Evolutionary conservation across 495 filamentous ascomycete species (phyloP).

Genomic region (Talaromyces proteolyticus): DNA sequence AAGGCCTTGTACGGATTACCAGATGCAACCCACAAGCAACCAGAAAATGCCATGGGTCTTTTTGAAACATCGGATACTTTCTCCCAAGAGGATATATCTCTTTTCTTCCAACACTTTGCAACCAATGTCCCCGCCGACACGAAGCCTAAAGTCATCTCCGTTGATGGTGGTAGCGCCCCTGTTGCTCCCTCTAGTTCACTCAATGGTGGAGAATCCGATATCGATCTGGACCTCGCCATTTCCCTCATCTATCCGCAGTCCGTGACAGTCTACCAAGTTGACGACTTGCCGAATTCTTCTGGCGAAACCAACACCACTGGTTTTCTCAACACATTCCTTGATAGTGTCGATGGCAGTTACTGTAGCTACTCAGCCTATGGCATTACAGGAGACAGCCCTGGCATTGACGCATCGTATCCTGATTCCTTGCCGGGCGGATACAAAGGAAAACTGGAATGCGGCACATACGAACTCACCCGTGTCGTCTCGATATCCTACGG

Average conservation of each 20-base stretch:
- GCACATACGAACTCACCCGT: not conserved
- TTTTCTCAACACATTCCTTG: conserved; percentile 43
- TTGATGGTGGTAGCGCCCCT: conserved; percentile 36
- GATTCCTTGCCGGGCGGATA: not conserved
- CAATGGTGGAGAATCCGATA: conserved; percentile 37
- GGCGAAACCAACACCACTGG: conserved; percentile 28
- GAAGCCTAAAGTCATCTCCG: conserved; percentile 30
- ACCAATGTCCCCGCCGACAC: conserved; percentile 32
- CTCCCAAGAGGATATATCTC: conserved; percentile 49
- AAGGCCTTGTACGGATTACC: conserved; percentile 46
- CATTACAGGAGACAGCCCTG: not conserved
- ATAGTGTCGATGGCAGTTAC: conserved; percentile 51
- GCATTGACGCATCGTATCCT: not conserved
- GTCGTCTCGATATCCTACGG: not conserved
- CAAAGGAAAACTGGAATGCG: not conserved
- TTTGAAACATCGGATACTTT: conserved; percentile 42
- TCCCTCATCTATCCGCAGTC: conserved; percentile 46
- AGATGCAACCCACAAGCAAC: conserved; percentile 32
- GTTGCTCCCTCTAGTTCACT: conserved; percentile 18
- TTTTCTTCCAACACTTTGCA: conserved; percentile 47
- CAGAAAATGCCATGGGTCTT: conserved; percentile 46
- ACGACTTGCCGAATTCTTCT: conserved; percentile 41
- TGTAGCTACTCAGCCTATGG: not conserved
- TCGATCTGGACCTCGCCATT: conserved; percentile 41
- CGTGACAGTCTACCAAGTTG: conserved; percentile 49